Evolutionary conservation across 164 flowering plant genomes (phyloP).

Genomic region (Buxus sempervirens): DNA sequence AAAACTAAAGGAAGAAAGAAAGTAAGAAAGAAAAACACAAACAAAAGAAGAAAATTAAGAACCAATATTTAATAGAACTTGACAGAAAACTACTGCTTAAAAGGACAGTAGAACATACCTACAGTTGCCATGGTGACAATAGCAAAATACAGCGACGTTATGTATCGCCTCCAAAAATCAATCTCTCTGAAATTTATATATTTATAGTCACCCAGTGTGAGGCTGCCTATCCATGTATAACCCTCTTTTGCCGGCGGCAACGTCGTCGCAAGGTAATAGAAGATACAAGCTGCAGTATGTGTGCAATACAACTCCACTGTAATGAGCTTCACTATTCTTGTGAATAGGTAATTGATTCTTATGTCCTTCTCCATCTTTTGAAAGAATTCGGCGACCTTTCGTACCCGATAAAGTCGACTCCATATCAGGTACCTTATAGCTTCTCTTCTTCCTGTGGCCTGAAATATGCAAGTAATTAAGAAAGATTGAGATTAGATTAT

Average conservation of each 20-base stretch:
- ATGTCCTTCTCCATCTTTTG: no score
- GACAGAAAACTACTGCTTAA: no score
- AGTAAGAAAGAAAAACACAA: no score
- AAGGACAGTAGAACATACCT: no score
- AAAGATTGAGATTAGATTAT: not conserved
- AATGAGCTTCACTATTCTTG: conserved; percentile 69
- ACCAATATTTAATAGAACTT: no score
- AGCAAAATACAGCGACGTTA: conserved; percentile 72
- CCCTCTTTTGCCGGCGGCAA: conserved; percentile 60
- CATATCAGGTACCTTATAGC: conserved; percentile 63
- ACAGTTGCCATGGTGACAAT: conserved; percentile 86
- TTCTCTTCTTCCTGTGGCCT: conserved; percentile 54
- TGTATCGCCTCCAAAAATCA: conserved; percentile 57
- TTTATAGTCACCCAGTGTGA: conserved; percentile 65
- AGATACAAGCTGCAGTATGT: conserved; percentile 83
- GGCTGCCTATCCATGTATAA: conserved; percentile 82
- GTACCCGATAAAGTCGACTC: conserved; percentile 58
- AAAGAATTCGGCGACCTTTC: conserved; percentile 41
- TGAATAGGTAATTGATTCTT: no score
- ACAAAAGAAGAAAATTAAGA: no score
- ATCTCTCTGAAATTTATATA: conserved; percentile 65
- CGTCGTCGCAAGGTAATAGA: conserved; percentile 74
- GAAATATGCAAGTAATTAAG: conserved; percentile 12
- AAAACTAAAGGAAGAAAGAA: no score
- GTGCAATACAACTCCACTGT: conserved; percentile 76